These are phyloP conservation scores for Talaromyces marneffei DNA, from an alignment of 2,329 filamentous ascomycete species.

Conservation along the genomic window DNA sequence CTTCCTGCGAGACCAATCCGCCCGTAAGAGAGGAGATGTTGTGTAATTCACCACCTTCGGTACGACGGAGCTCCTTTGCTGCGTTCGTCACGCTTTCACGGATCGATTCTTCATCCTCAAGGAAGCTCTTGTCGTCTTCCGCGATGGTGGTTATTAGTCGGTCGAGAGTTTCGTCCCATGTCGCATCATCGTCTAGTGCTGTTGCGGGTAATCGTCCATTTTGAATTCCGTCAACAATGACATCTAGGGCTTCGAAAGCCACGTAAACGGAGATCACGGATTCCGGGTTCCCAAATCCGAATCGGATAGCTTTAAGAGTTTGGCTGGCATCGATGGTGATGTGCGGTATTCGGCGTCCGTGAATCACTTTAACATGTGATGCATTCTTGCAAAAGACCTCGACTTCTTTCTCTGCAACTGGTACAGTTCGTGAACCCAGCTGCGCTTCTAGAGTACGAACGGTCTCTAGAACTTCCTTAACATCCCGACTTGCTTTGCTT, in stretches of 20 bases:
- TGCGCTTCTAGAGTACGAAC: slow-evolving; percentile 54
- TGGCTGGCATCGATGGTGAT: slow-evolving; percentile 37
- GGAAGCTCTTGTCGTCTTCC: slow-evolving; percentile 39
- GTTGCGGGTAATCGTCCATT: slow-evolving; percentile 20
- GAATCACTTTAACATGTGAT: slow-evolving; percentile 83
- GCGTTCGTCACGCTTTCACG: slow-evolving; percentile 50
- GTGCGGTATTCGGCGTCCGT: slow-evolving; percentile 53
- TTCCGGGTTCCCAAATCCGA: slow-evolving; percentile 43
- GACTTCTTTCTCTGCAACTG: slow-evolving; percentile 65
- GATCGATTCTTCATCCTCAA: slow-evolving; percentile 42
- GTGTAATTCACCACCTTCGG: slow-evolving; percentile 79
- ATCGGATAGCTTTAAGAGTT: slow-evolving; percentile 41
- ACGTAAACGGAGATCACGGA: slow-evolving; percentile 64
- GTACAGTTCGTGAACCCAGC: slow-evolving; percentile 40
- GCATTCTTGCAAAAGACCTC: slow-evolving; percentile 95
- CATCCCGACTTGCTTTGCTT: slow-evolving; percentile 71
- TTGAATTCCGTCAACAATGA: slow-evolving; percentile 52
- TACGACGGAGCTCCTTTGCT: slow-evolving; percentile 65
- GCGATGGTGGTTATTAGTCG: slow-evolving; percentile 25
- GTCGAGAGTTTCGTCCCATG: slow-evolving; percentile 29
- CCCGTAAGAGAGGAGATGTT: slow-evolving; percentile 84
- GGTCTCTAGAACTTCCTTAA: slow-evolving; percentile 63
- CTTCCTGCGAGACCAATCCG: slow-evolving; percentile 92
- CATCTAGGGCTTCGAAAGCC: slow-evolving; percentile 48
- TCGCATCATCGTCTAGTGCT: slow-evolving; percentile 29